Conservation (phyloP, 148 eudicot genomes). For the Persicaria maculosa region DNA sequence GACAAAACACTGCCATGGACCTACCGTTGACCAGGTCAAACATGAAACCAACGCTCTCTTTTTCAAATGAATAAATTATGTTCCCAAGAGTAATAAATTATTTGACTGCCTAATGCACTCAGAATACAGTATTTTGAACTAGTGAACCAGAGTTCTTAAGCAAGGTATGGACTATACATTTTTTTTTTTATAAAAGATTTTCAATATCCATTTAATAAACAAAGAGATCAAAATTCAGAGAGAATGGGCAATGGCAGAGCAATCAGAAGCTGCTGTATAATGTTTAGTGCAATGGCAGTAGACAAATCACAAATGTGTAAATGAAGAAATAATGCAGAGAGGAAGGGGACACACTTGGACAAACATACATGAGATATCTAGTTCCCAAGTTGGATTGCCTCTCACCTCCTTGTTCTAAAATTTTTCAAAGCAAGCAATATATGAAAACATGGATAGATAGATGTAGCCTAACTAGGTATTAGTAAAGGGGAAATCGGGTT, state of each 20-base stretch:
- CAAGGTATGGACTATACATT: slow-evolving; percentile 3
- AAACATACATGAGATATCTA: not conserved
- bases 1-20: not conserved
- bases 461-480: too few species aligned
- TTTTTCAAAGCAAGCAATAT: not conserved
- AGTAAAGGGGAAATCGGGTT: too few species aligned
- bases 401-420: not conserved
- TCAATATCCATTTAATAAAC: too few species aligned
- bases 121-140: not conserved
- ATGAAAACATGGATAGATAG: not conserved
- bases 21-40: slow-evolving; percentile 4
- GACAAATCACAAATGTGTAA: not conserved
- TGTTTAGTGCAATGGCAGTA: slow-evolving; percentile 4
- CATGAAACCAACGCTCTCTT: not conserved
- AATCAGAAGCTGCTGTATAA: not conserved
- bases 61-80: not conserved
- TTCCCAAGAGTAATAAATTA: slow-evolving; percentile 8
- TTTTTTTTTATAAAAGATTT: not conserved
- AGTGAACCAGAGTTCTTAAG: slow-evolving; percentile 4
- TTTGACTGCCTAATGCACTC: not conserved
- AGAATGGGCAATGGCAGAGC: slow-evolving; percentile 6
- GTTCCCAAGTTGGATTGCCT: slow-evolving; percentile 1
- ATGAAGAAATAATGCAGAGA: slow-evolving; percentile 2
- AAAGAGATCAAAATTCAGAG: not conserved
- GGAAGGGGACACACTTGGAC: not conserved